Evolutionary conservation across 306 rosid species (phyloP).

Genomic region (Quercus aquifolioides): DNA sequence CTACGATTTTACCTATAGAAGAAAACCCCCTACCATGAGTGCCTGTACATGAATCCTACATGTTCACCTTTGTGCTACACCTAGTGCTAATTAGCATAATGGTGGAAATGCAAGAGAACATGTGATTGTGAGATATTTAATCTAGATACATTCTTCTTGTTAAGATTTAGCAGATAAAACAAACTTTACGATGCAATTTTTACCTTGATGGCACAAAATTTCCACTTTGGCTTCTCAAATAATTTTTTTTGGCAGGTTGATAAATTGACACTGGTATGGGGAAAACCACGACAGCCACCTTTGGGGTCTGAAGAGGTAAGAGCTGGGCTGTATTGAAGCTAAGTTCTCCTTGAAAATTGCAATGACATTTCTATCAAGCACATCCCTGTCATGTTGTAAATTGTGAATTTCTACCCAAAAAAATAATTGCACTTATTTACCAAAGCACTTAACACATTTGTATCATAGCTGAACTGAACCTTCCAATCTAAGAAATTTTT

Average conservation of each 20-base stretch:
- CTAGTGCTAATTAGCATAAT: not conserved
- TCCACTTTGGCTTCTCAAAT: not conserved
- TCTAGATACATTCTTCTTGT: not conserved
- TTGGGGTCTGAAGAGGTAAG: constrained; percentile 81
- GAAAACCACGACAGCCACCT: constrained; percentile 86
- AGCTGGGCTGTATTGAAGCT: constrained; percentile 18
- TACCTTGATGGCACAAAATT: not conserved
- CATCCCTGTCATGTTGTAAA: constrained; percentile 6
- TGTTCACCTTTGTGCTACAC: not conserved
- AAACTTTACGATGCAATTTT: not conserved
- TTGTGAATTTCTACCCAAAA: not conserved
- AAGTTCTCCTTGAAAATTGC: not conserved
- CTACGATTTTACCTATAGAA: not conserved
- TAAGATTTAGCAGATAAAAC: not conserved
- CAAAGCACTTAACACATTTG: not conserved
- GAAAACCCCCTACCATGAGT: not conserved
- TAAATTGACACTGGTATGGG: constrained; percentile 71
- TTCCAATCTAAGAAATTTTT: not conserved
- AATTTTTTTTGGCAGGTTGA: constrained; percentile 54
- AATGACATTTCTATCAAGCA: not conserved
- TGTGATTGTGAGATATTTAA: not conserved
- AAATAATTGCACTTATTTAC: not conserved
- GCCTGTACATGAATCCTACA: not conserved
- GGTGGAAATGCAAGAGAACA: not conserved
- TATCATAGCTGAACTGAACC: not conserved